Evolutionary conservation across 2,329 filamentous ascomycete genomes (phyloP).

Genomic region (Fusarium gaditjirri): DNA sequence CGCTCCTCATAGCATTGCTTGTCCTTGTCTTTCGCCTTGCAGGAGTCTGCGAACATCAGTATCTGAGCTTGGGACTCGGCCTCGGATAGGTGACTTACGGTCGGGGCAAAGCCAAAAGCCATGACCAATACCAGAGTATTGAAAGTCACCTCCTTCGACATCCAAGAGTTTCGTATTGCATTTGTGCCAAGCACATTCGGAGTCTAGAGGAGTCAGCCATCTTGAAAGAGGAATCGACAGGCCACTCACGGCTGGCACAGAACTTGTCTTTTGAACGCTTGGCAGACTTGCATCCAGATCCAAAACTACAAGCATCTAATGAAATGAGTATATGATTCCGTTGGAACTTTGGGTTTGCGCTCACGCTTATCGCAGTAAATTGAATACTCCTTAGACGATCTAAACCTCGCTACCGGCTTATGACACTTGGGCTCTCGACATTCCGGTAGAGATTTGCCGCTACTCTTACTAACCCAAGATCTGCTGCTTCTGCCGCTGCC

Average conservation of each 20-base stretch:
- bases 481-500: neutral
- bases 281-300: neutral
- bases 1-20: constrained; percentile 6
- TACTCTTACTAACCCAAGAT: neutral
- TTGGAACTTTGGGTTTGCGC: neutral
- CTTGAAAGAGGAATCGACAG: accelerated
- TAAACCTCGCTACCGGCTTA: neutral
- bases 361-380: neutral
- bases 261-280: neutral
- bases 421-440: neutral
- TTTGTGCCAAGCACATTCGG: neutral
- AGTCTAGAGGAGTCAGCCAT: constrained; percentile 1
- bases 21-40: neutral
- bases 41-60: constrained; percentile 8
- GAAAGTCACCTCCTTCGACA: neutral
- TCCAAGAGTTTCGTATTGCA: neutral
- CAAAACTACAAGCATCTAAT: neutral
- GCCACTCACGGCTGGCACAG: neutral
- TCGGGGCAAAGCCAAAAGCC: constrained; percentile 14
- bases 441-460: neutral
- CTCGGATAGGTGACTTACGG: neutral
- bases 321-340: neutral
- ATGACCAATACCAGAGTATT: neutral
- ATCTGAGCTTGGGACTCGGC: accelerated
- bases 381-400: neutral